Conservation (phyloP, 768 basidiomycete species). For the Pisolithus tinctorius region DNA sequence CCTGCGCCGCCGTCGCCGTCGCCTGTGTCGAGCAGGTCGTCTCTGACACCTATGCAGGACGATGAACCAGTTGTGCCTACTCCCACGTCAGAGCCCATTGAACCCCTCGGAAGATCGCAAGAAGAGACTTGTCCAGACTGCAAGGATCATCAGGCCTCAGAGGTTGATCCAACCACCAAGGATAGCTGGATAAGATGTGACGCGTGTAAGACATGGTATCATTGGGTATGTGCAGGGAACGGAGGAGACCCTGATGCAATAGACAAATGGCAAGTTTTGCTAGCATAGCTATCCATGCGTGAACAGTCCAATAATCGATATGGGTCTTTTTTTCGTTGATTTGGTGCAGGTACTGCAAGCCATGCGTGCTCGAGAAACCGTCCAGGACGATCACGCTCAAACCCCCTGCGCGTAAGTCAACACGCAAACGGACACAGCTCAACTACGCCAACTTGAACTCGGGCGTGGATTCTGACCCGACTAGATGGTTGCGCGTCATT, state of each 20-base stretch:
- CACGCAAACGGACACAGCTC: slow-evolving; percentile 63
- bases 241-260: slow-evolving; percentile 58
- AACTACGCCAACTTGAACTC: slow-evolving; percentile 76
- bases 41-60: slow-evolving; percentile 16
- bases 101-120: slow-evolving; percentile 11
- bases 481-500: slow-evolving; percentile 62
- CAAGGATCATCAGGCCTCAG: slow-evolving; percentile 27
- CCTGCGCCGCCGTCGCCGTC: slow-evolving; percentile 27
- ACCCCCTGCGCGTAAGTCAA: slow-evolving; percentile 73
- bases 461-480: slow-evolving; percentile 54
- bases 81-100: slow-evolving; percentile 11
- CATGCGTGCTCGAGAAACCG: slow-evolving; percentile 55
- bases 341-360: slow-evolving; percentile 56
- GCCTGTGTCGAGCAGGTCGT: slow-evolving; percentile 24
- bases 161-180: slow-evolving; percentile 40
- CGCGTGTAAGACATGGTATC: slow-evolving; percentile 75
- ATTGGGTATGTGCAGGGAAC: slow-evolving; percentile 74
- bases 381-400: slow-evolving; percentile 65
- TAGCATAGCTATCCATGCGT: slow-evolving; percentile 6
- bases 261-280: slow-evolving; percentile 63
- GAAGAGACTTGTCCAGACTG: slow-evolving; percentile 48
- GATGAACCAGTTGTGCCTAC: slow-evolving; percentile 1
- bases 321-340: slow-evolving; percentile 1
- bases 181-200: slow-evolving; percentile 84
- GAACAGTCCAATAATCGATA: slow-evolving; percentile 14